Percentiles rank a stretch among this genome's conserved stretches.
Conservation (phyloP, 2,329 filamentous ascomycete genomes). For the Fusarium tjaetaba region DNA sequence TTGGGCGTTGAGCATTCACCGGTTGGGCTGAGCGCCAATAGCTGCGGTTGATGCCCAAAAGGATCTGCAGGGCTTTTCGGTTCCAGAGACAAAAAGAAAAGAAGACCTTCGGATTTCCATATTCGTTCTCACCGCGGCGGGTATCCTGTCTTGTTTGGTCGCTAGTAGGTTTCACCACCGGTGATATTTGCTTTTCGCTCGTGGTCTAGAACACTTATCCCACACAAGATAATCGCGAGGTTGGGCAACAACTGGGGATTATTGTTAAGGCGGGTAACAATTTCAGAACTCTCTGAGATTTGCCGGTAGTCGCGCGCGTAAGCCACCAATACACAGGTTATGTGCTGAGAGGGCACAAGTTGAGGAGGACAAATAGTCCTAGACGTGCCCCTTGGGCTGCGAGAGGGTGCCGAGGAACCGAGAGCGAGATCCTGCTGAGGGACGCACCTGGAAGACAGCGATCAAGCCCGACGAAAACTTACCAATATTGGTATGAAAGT, state of each 20-base stretch:
- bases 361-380: background rate
- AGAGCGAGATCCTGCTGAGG: background rate
- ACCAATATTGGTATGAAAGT: background rate
- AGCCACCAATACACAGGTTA: background rate
- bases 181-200: slow-evolving; percentile 17
- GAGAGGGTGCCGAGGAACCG: background rate
- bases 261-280: slow-evolving; percentile 34
- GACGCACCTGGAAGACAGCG: background rate
- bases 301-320: slow-evolving; percentile 28
- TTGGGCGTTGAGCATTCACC: slow-evolving; percentile 17
- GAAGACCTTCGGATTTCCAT: slow-evolving; percentile 1
- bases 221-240: slow-evolving; percentile 1
- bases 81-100: slow-evolving; percentile 10
- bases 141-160: background rate
- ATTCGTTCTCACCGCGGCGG: slow-evolving; percentile 5
- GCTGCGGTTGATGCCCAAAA: slow-evolving; percentile 17
- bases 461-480: background rate
- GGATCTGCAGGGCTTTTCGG: slow-evolving; percentile 20
- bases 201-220: slow-evolving; percentile 11
- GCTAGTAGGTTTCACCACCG: slow-evolving; percentile 26
- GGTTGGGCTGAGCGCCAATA: slow-evolving; percentile 1
- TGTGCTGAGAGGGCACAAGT: background rate
- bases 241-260: slow-evolving; percentile 9
- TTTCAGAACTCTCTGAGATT: slow-evolving; percentile 3
- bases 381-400: background rate